These are phyloP conservation scores for Chrysosporium keratinophilum DNA, from an alignment of 2,329 filamentous ascomycete genomes.

Conservation along the genomic window DNA sequence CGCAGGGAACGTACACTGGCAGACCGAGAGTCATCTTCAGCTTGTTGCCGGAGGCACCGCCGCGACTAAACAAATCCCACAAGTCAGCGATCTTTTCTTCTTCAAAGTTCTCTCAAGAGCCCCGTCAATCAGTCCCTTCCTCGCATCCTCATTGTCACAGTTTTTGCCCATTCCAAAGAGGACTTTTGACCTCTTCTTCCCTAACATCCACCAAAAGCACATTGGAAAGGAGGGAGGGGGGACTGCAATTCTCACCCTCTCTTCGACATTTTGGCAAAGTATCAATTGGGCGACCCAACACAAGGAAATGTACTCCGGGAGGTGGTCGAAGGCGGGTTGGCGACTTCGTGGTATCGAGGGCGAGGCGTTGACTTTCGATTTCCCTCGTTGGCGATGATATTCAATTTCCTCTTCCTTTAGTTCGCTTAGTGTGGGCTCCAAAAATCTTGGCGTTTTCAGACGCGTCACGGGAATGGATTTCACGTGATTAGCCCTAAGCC, in stretches of 20 bases:
- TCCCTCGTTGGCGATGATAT: constrained; percentile 17
- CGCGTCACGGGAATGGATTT: not conserved
- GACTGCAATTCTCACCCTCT: constrained; percentile 35
- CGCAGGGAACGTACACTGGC: constrained; percentile 72
- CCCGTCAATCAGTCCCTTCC: not conserved
- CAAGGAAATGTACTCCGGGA: constrained; percentile 14
- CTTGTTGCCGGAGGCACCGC: constrained; percentile 98
- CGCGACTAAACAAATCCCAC: constrained; percentile 39
- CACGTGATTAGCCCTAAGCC: constrained; percentile 30
- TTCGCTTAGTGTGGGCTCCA: constrained; percentile 37
- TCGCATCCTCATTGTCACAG: not conserved
- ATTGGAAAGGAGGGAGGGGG: constrained; percentile 10
- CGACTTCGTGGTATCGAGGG: constrained; percentile 18
- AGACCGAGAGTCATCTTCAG: constrained; percentile 99
- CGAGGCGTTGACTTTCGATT: constrained; percentile 19
- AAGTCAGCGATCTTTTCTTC: constrained; percentile 5
- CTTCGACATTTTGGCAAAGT: constrained; percentile 42
- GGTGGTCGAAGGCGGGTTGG: not conserved
- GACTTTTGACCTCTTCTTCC: not conserved
- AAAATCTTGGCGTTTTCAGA: constrained; percentile 36
- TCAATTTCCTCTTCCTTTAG: constrained; percentile 25
- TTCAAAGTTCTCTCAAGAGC: not conserved
- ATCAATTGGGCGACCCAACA: constrained; percentile 29
- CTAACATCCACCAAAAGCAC: constrained; percentile 6
- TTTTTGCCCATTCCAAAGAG: not conserved